Conservation (phyloP, 2,329 filamentous ascomycete species). For the Penicillium sp. region DNA sequence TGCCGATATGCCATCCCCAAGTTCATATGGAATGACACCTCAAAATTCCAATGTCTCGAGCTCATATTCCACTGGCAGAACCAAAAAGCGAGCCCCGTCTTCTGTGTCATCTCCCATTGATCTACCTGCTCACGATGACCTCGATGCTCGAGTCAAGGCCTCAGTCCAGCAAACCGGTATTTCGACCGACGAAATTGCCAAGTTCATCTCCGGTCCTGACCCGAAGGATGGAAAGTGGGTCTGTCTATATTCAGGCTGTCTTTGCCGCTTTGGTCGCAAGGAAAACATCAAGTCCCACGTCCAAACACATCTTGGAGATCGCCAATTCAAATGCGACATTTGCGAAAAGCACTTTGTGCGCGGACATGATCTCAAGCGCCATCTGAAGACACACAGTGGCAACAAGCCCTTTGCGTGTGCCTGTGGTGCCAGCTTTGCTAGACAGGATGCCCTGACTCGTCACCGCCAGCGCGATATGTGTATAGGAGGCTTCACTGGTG, state of each 20-base stretch:
- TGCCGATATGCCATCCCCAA: constrained; percentile 41
- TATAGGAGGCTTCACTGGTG: constrained; percentile 85
- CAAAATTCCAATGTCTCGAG: constrained; percentile 32
- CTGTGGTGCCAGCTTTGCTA: constrained; percentile 90
- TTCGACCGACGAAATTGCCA: constrained; percentile 76
- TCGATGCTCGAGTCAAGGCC: constrained; percentile 58
- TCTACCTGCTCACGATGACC: constrained; percentile 48
- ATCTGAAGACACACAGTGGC: constrained; percentile 95
- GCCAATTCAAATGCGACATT: constrained; percentile 89
- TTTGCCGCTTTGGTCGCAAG: constrained; percentile 90
- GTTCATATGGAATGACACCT: constrained; percentile 22
- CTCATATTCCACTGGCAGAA: constrained; percentile 23
- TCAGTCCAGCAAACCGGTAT: constrained; percentile 76
- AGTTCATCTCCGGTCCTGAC: constrained; percentile 71
- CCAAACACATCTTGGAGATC: constrained; percentile 94
- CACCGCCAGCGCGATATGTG: constrained; percentile 97
- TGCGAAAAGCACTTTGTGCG: constrained; percentile 96
- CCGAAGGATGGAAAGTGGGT: constrained; percentile 73
- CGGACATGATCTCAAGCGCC: constrained; percentile 94
- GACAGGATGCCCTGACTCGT: constrained; percentile 90
- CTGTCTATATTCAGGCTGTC: constrained; percentile 73
- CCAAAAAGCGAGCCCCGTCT: constrained; percentile 20
- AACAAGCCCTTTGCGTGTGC: constrained; percentile 94
- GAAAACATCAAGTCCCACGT: constrained; percentile 99
- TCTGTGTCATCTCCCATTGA: constrained; percentile 30